Conservation (phyloP, 768 basidiomycete genomes). For the Cyathus striatus region DNA sequence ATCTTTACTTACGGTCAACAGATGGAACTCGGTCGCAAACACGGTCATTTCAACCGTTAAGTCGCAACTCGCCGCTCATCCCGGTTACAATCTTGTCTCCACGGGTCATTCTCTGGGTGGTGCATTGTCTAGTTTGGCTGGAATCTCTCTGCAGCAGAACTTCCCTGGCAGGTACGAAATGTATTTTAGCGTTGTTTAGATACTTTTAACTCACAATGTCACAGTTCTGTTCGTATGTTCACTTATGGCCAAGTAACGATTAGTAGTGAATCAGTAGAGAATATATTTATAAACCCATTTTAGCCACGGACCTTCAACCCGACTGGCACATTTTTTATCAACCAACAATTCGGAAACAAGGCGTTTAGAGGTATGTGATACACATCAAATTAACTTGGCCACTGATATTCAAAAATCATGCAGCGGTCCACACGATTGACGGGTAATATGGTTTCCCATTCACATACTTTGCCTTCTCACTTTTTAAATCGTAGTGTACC, state of each 20-base stretch:
- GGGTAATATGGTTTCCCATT: no score
- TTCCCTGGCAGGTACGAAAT: conserved; percentile 2
- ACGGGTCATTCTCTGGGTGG: conserved; percentile 41
- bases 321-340: conserved; percentile 10
- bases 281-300: neutral
- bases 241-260: conserved; percentile 13
- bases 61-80: conserved; percentile 21
- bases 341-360: conserved; percentile 9
- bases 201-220: neutral
- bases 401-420: no score
- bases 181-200: no score
- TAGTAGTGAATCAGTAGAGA: neutral
- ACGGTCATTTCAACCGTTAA: conserved; percentile 21
- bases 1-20: conserved; percentile 2
- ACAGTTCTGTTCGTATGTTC: conserved; percentile 7
- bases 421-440: conserved; percentile 10
- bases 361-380: conserved; percentile 12
- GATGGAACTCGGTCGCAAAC: conserved; percentile 25
- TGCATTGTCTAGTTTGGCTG: conserved; percentile 4
- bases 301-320: conserved; percentile 9
- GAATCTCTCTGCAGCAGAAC: conserved; percentile 7
- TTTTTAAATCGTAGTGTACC: conserved; percentile 9
- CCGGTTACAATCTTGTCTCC: conserved; percentile 25
- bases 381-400: no score
- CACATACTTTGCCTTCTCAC: no score